Evolutionary conservation across 192 early-diverging fungal genomes (phyloP).

Genomic region (Umbelopsis vinacea): DNA sequence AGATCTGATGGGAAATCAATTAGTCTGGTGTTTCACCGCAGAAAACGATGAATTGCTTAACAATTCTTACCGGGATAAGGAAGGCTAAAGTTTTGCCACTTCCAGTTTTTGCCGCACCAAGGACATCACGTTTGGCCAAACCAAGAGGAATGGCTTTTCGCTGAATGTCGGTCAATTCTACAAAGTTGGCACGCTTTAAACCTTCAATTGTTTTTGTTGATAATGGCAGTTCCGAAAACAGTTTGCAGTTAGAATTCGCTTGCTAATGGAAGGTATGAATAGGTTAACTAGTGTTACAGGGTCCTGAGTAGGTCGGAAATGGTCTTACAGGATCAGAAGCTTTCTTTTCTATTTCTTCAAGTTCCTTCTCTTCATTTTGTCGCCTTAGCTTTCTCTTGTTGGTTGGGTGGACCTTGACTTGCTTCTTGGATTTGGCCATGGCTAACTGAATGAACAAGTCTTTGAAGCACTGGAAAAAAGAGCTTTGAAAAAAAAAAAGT

Average conservation of each 20-base stretch:
- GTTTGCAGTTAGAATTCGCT: constrained; percentile 19
- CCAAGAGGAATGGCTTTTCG: constrained; percentile 73
- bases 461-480: not conserved
- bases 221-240: constrained; percentile 57
- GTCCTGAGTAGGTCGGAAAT: not conserved
- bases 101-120: constrained; percentile 87
- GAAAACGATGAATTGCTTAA: not conserved
- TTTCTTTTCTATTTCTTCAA: constrained; percentile 23
- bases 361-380: constrained; percentile 20
- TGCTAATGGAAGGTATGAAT: constrained; percentile 21
- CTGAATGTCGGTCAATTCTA: constrained; percentile 96
- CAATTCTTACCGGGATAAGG: constrained; percentile 66
- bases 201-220: constrained; percentile 66
- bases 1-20: constrained; percentile 50
- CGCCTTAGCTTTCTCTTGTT: constrained; percentile 17
- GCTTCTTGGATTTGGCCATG: constrained; percentile 17
- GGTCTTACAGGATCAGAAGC: constrained; percentile 22
- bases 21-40: not conserved
- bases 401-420: not conserved
- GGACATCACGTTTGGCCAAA: constrained; percentile 71
- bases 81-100: constrained; percentile 86
- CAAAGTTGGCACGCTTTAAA: constrained; percentile 80
- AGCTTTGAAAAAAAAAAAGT: not conserved
- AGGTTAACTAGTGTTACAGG: not conserved
- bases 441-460: not conserved